Evolutionary conservation across 768 basidiomycete genomes (phyloP), one percentile per base, ranked within the genome.

Genomic region (Serendipita sp.): DNA sequence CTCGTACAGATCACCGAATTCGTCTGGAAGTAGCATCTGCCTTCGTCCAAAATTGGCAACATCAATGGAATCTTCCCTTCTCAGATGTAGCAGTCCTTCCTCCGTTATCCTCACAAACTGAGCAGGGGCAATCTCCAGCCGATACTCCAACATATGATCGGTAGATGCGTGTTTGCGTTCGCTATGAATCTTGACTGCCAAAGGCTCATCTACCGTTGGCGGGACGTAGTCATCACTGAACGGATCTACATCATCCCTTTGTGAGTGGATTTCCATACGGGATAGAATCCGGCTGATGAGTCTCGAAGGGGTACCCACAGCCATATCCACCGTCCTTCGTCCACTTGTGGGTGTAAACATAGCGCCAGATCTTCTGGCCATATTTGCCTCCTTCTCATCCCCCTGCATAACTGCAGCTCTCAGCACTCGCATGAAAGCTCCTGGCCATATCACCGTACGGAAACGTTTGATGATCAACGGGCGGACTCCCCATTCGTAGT

Each of bases 401-500:
- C 72, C 60, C 45, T 83, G 76, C 29, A 90, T 66, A 1, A 81
- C 81, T 1, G 77, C 79, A 4, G 85, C 79, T n/a, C 90, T 79
- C 31, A 94, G 73, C 29, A 85, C 82, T 43, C 88, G 80, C 62
- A 88, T 75, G 5, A 88, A 79, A 10, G 83, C 81, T 0, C 84
- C 82, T 15, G 83, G 83, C 87, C 91, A 96, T 16, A 93, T 79
- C 2, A 91, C 80, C 0, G 83, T 88, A 69, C 88, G 78, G 70
- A 94, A 92, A 10, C 90, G 84, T 67, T 89, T 89, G 67, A 88
- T 79, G 64, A 95, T 89, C 2, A 83, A 77, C 55, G 90, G 86
- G 68, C 79, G 84, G 60, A 89, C 84, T 0, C 92, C 92, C 92
- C 92, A 96, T 71, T 94, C 92, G 66, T 95, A 95, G 71, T 85